A percentile compares a stretch with the other conserved stretches of the same genome.
Conservation (phyloP, 2,329 filamentous ascomycete species). For the Ceratocystis albifundus region DNA sequence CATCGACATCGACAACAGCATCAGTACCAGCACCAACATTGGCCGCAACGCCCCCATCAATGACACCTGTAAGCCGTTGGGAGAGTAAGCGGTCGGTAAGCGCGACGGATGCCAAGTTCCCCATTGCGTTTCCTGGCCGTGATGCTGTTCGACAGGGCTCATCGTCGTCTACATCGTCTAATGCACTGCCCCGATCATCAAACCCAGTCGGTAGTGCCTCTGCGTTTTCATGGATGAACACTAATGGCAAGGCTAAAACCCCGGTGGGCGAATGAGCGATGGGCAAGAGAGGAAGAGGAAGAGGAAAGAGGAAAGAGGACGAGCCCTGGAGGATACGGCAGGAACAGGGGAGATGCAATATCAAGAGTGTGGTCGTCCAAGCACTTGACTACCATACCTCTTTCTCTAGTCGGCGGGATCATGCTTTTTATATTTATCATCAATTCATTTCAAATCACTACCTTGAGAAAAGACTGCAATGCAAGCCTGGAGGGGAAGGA, state of each 20-base stretch:
- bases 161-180: constrained; percentile 23
- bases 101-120: constrained; percentile 17
- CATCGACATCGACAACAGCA: background rate
- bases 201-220: constrained; percentile 90
- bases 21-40: background rate
- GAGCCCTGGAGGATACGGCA: background rate
- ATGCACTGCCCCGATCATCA: constrained; percentile 43
- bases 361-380: background rate
- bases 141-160: constrained; percentile 42
- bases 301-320: background rate
- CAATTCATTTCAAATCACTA: constrained; percentile 8
- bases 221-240: constrained; percentile 85
- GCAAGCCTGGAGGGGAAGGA: constrained; percentile 23
- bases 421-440: constrained; percentile 3
- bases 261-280: constrained; percentile 12
- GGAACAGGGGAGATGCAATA: background rate
- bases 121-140: constrained; percentile 35
- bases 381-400: background rate
- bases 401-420: background rate
- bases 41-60: constrained; percentile 6
- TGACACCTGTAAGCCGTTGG: constrained; percentile 14
- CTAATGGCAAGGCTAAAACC: constrained; percentile 35
- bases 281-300: background rate
- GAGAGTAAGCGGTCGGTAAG: constrained; percentile 25
- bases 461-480: constrained; percentile 24